Evolutionary conservation across 164 flowering plant genomes (phyloP).

Genomic region (Dillenia suffruticosa): DNA sequence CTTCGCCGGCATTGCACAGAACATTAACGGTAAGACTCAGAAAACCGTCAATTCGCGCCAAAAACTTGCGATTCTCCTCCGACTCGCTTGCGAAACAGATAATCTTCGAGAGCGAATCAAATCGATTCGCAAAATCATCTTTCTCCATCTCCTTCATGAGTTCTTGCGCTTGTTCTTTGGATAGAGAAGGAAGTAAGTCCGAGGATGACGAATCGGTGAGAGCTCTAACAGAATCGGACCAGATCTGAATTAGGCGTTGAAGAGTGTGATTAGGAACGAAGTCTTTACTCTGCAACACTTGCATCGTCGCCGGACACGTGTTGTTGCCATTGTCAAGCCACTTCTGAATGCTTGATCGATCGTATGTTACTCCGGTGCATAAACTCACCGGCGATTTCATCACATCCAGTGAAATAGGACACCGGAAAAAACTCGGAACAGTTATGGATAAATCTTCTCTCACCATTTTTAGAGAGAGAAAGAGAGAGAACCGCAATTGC

Average conservation of each 20-base stretch:
- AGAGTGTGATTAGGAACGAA: constrained; percentile 77
- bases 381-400: constrained; percentile 93
- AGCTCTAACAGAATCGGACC: constrained; percentile 52
- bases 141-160: constrained; percentile 10
- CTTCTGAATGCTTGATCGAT: constrained; percentile 75
- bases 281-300: constrained; percentile 60
- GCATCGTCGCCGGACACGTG: constrained; percentile 97
- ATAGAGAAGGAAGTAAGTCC: neutral
- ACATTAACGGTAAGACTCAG: constrained; percentile 28
- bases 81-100: constrained; percentile 32
- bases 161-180: constrained; percentile 14
- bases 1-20: constrained; percentile 13
- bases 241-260: constrained; percentile 78
- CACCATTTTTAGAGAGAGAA: constrained; percentile 28
- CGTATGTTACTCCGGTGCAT: constrained; percentile 92
- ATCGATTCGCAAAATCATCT: neutral
- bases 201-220: neutral
- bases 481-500: constrained; percentile 4
- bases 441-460: constrained; percentile 56
- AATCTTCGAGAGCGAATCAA: constrained; percentile 21
- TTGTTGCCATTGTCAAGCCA: constrained; percentile 93
- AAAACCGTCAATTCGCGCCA: constrained; percentile 39
- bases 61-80: constrained; percentile 37
- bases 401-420: constrained; percentile 89
- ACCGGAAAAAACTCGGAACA: constrained; percentile 72